These are phyloP conservation scores for Mrakia blollopis DNA, from an alignment of 768 basidiomycete species.

Conservation along the genomic window DNA sequence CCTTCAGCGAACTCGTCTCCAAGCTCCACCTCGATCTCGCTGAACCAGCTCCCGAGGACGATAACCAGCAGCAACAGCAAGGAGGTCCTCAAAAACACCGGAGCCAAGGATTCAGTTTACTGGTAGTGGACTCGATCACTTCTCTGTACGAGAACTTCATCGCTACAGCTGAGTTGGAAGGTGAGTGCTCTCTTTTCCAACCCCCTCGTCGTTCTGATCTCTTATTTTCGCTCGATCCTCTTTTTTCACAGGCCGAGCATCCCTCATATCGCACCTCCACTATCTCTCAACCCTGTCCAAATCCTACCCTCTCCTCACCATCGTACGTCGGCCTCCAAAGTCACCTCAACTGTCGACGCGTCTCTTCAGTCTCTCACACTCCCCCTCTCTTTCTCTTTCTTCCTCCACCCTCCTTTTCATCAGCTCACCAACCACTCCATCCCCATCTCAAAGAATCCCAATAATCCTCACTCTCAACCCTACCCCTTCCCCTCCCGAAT, in stretches of 20 bases:
- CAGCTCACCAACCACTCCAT: conserved; percentile 8
- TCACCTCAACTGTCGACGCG: neutral
- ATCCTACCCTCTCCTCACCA: neutral
- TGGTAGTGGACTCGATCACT: neutral
- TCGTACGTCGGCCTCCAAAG: neutral
- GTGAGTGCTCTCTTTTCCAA: neutral
- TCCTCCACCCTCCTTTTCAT: neutral
- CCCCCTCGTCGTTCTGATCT: neutral
- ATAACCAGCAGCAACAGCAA: neutral
- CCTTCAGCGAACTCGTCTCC: neutral
- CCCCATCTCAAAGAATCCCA: neutral
- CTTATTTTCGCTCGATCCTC: neutral
- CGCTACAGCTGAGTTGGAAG: neutral
- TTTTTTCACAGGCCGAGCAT: neutral
- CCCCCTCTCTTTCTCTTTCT: neutral
- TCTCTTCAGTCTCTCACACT: too few relatives aligned
- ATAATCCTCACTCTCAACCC: neutral
- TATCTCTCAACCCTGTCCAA: neutral
- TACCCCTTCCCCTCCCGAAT: conserved; percentile 3
- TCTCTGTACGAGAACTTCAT: neutral
- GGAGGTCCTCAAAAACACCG: neutral
- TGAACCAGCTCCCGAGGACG: neutral
- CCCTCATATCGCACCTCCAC: neutral
- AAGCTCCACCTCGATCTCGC: neutral
- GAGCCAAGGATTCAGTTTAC: conserved; percentile 1